Evolutionary conservation across 257 asterid genomes (phyloP), one percentile per base, ranked within the genome.

Genomic region (Fraxinus americana): DNA sequence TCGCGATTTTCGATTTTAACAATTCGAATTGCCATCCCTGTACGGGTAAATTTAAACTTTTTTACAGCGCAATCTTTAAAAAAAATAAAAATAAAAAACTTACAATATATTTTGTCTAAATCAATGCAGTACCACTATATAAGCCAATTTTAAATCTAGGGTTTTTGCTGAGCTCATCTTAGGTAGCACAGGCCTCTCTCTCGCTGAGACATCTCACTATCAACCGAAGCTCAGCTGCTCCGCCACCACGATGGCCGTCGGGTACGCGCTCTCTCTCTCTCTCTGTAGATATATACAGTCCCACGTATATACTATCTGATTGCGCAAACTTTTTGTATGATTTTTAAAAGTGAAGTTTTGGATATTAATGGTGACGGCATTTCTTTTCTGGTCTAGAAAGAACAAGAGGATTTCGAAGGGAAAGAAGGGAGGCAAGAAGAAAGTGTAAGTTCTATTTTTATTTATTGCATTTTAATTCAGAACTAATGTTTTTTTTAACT

Each of bases 381-480:
- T 9, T 63, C 29, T 21, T 76, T 59, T 59, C 29, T 72, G 45
- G 50, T 71, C 14, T 71, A 83, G 86, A 35, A 83, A 83, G 86
- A 83, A 83, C 83, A 83, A 83, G 82, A 76, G 86, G 86, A 75
- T 80, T 27, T 80, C 84, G 35, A 80, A 80, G 84, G 84, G 88
- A 30, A 82, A 85, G 80, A 85, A 85, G 71, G 88, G 88, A 66
- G 88, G 88, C 52, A 85, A 85, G 84, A 85, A 85, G 88, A 85
- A 85, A 52, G 82, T 67, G 79, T 82, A 27, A 52, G 79, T 74
- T 23, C 2, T 25, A 4, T 52, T n/a, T 45, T 39, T 27, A 36
- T 29, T 1, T 59, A 7, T 59, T 19, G 19, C 11, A 59, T 59
- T n/a, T 59, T 2, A n/a, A 21, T 59, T 59, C 30, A 1, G 11